phyloP scores from a whole-genome alignment of 192 early-diverging fungal species.

The Coemansia sp. region DNA sequence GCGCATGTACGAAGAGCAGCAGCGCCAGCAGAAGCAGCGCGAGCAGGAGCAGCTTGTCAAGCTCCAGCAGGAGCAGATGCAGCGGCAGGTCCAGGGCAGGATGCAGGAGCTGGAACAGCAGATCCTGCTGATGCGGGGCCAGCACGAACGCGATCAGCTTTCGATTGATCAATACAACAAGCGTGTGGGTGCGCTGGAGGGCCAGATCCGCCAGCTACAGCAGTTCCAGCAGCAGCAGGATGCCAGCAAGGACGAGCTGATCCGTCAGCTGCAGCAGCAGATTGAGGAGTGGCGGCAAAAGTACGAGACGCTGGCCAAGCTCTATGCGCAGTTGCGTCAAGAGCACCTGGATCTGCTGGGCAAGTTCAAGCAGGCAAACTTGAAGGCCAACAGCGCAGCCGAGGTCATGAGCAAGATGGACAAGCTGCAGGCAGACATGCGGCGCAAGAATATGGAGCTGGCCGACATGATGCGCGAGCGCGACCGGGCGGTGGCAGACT shows the following conservation, averaged over 20 bases:
- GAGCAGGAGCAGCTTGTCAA: conserved; percentile 73
- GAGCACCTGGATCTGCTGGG: conserved; percentile 91
- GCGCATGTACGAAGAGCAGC: conserved; percentile 73
- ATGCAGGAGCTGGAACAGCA: conserved; percentile 79
- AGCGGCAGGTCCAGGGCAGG: conserved; percentile 74
- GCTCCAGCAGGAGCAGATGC: conserved; percentile 76
- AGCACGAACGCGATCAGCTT: conserved; percentile 81
- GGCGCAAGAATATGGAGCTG: conserved; percentile 73
- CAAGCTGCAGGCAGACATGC: conserved; percentile 70
- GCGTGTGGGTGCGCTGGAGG: conserved; percentile 81
- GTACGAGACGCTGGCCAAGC: conserved; percentile 95
- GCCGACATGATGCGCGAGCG: conserved; percentile 92
- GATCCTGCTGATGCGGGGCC: conserved; percentile 70
- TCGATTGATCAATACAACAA: conserved; percentile 82
- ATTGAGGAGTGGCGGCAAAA: conserved; percentile 96
- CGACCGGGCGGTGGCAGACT: conserved; percentile 78
- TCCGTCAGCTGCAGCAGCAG: conserved; percentile 86
- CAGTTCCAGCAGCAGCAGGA: conserved; percentile 69
- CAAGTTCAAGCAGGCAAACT: conserved; percentile 84
- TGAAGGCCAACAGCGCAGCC: conserved; percentile 78
- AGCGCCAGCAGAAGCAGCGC: conserved; percentile 68
- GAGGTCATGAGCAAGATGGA: conserved; percentile 83
- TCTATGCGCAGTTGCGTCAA: conserved; percentile 96
- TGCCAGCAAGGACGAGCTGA: conserved; percentile 80
- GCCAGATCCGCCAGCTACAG: conserved; percentile 74